These are phyloP conservation scores for Arthrobotrys sinensis DNA, from an alignment of 2,329 filamentous ascomycete genomes.

Conservation along the genomic window DNA sequence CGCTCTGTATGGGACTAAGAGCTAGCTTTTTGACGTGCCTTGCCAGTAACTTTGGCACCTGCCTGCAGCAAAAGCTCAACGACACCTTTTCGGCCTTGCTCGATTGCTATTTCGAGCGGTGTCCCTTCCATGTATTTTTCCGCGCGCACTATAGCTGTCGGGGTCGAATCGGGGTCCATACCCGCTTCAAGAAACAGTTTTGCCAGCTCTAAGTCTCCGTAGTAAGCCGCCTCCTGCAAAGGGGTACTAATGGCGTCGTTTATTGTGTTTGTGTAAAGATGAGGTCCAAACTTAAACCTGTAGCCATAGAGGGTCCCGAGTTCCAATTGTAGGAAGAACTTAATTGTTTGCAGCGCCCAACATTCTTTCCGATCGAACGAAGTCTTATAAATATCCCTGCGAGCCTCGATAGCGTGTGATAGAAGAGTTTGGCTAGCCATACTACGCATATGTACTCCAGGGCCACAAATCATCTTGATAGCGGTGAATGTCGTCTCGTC, in stretches of 20 bases:
- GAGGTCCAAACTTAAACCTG: too few relatives aligned
- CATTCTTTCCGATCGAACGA: neutral
- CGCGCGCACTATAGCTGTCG: too few relatives aligned
- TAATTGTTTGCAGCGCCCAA: conserved; percentile 12
- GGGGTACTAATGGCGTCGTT: neutral
- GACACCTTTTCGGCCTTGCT: neutral
- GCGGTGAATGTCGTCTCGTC: neutral
- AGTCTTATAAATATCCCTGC: neutral
- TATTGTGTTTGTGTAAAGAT: too few relatives aligned
- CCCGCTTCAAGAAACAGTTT: neutral
- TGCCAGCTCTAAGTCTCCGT: neutral
- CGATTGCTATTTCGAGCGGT: neutral
- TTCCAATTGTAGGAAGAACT: neutral
- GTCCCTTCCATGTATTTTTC: neutral
- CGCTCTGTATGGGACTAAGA: neutral
- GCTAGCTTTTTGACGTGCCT: neutral
- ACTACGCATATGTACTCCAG: neutral
- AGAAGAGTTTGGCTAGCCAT: neutral
- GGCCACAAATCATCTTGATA: neutral
- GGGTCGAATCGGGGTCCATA: too few relatives aligned
- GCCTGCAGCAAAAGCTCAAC: neutral
- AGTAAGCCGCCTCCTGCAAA: conserved; percentile 9
- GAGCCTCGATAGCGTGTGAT: neutral
- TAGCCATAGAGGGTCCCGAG: too few relatives aligned
- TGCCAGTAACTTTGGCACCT: neutral